Evolutionary conservation across 345 rosid genomes (phyloP).

Genomic region (Aurinia saxatilis): DNA sequence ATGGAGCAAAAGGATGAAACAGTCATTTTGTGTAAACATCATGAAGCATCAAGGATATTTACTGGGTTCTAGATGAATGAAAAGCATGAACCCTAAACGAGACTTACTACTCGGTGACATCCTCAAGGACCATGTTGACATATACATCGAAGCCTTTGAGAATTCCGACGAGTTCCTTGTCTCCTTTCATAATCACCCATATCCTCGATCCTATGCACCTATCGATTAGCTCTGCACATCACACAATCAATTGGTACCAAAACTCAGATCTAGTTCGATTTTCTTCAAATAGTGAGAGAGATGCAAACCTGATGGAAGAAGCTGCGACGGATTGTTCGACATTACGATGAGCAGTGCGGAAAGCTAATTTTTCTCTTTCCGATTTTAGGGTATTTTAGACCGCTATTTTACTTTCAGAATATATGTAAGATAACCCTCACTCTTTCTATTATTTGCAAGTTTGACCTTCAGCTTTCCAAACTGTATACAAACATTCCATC

Average conservation of each 20-base stretch:
- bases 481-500: too few relatives aligned
- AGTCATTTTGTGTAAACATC: too few relatives aligned
- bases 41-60: too few relatives aligned
- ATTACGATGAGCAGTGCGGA: slow-evolving; percentile 21
- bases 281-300: background rate
- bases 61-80: too few relatives aligned
- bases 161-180: slow-evolving; percentile 81
- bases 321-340: slow-evolving; percentile 79
- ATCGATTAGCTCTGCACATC: slow-evolving; percentile 61
- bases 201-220: slow-evolving; percentile 83
- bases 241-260: background rate
- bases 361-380: background rate
- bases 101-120: slow-evolving; percentile 63
- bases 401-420: too few relatives aligned
- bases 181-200: slow-evolving; percentile 92
- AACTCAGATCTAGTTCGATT: slow-evolving; percentile 8
- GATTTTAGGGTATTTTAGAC: slow-evolving; percentile 23
- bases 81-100: slow-evolving; percentile 12
- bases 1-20: background rate
- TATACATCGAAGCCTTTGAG: slow-evolving; percentile 77
- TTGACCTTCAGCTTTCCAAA: too few relatives aligned
- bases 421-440: too few relatives aligned
- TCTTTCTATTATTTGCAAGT: too few relatives aligned
- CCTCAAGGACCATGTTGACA: slow-evolving; percentile 78
- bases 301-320: slow-evolving; percentile 55